These are phyloP conservation scores for Cyclotella kingstonii DNA, from an alignment of 108 stramenopile genomes.

Conservation along the genomic window DNA sequence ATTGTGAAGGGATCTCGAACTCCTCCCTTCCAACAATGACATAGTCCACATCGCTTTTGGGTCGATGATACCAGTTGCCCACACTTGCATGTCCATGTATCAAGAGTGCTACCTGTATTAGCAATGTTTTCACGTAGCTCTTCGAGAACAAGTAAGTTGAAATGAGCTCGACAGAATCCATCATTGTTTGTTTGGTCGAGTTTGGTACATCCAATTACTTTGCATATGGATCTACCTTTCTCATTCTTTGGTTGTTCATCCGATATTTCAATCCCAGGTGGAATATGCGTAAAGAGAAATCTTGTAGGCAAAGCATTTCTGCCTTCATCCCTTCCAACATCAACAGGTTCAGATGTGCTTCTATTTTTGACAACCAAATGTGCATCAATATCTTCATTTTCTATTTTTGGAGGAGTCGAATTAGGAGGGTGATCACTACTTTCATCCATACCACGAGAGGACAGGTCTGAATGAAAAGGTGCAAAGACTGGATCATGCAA, in stretches of 20 bases:
- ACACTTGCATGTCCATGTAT: slow-evolving; percentile 17
- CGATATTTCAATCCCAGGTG: slow-evolving; percentile 9
- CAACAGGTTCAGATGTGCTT: too few species aligned
- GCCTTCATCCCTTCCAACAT: too few species aligned
- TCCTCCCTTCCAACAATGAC: slow-evolving; percentile 15
- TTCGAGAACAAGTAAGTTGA: slow-evolving; percentile 8
- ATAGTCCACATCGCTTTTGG: slow-evolving; percentile 14
- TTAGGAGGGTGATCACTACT: too few species aligned
- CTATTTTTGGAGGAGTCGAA: too few species aligned
- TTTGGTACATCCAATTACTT: slow-evolving; percentile 29
- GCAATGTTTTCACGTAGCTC: background rate
- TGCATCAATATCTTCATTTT: too few species aligned
- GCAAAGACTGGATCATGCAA: too few species aligned
- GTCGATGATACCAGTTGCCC: slow-evolving; percentile 1
- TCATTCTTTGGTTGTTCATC: slow-evolving; percentile 10
- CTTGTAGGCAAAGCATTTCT: too few species aligned
- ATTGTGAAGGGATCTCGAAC: slow-evolving; percentile 1
- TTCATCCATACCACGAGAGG: too few species aligned
- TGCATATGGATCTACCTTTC: slow-evolving; percentile 21
- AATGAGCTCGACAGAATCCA: slow-evolving; percentile 39
- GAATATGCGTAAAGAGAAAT: too few species aligned
- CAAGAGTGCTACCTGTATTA: background rate
- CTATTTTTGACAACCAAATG: too few species aligned
- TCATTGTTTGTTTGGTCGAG: slow-evolving; percentile 32
- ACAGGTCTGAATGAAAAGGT: too few species aligned